phyloP scores from a whole-genome alignment of 441 rosid species.

The Pelargonium myrrhifolium region DNA sequence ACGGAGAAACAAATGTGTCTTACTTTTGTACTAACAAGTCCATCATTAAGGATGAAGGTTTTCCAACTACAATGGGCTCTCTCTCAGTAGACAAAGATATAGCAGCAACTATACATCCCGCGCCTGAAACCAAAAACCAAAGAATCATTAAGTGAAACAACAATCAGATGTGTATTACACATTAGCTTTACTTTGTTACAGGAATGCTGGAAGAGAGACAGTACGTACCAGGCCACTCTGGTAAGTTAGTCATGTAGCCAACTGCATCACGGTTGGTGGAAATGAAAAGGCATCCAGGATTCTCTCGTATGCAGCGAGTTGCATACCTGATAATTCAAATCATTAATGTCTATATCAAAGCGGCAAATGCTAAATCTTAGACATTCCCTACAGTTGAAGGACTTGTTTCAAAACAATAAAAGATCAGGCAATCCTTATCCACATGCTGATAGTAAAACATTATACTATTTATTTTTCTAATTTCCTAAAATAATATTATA shows the following conservation, averaged over 20 bases:
- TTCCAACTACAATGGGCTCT: constrained; percentile 83
- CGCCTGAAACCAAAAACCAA: constrained; percentile 40
- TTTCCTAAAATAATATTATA: too few species aligned
- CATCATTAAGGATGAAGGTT: constrained; percentile 85
- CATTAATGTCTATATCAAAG: background rate
- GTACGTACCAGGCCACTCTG: constrained; percentile 84
- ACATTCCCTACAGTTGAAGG: too few species aligned
- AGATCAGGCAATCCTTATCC: too few species aligned
- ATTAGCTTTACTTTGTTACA: background rate
- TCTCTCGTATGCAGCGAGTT: constrained; percentile 88
- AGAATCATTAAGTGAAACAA: background rate
- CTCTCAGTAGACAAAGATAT: constrained; percentile 57
- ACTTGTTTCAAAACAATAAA: too few species aligned
- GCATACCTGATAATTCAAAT: constrained; percentile 47
- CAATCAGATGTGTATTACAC: background rate
- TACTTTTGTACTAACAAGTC: constrained; percentile 61
- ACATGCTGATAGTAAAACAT: too few species aligned
- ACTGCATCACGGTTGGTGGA: constrained; percentile 84
- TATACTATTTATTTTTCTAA: too few species aligned
- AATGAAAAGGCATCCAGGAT: constrained; percentile 80
- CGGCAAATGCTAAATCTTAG: background rate
- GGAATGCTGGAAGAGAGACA: background rate
- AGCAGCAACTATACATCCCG: constrained; percentile 94
- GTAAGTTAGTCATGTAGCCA: constrained; percentile 74
- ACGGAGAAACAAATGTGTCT: constrained; percentile 7